Percentiles rank a stretch among this genome's conserved stretches.
Conservation (phyloP, 768 basidiomycete genomes). For the Kwoniella shandongensis region DNA sequence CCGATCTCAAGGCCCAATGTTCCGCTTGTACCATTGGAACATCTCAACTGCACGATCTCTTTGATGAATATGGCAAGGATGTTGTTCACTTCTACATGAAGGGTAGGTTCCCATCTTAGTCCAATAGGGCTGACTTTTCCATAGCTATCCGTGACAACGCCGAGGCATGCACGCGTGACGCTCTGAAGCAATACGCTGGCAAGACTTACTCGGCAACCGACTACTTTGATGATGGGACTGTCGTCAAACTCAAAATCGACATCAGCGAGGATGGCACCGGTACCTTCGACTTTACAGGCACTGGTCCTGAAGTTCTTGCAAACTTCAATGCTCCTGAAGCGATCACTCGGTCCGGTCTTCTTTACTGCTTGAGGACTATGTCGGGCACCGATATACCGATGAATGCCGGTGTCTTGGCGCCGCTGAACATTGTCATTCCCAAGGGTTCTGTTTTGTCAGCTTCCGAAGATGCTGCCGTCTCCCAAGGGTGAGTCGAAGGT, state of each 20-base stretch:
- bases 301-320: conserved; percentile 35
- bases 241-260: conserved; percentile 63
- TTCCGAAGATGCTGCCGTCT: conserved; percentile 82
- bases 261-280: conserved; percentile 78
- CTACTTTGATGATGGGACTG: conserved; percentile 58
- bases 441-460: conserved; percentile 73
- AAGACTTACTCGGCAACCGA: conserved; percentile 63
- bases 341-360: conserved; percentile 41
- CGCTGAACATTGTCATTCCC: conserved; percentile 69
- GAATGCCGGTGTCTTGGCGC: conserved; percentile 40
- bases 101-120: neutral
- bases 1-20: conserved; percentile 41
- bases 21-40: conserved; percentile 35
- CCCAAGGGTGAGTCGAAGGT: conserved; percentile 17
- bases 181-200: conserved; percentile 68
- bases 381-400: conserved; percentile 46
- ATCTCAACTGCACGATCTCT: conserved; percentile 32
- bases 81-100: conserved; percentile 41
- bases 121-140: neutral
- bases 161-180: conserved; percentile 75
- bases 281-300: conserved; percentile 70
- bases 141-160: conserved; percentile 74
- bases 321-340: conserved; percentile 49
- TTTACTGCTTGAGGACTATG: conserved; percentile 44
- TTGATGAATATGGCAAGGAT: conserved; percentile 38